Evolutionary conservation across 306 rosid genomes (phyloP), one percentile per base, ranked within the genome.

Genomic region (Castanopsis chinensis): DNA sequence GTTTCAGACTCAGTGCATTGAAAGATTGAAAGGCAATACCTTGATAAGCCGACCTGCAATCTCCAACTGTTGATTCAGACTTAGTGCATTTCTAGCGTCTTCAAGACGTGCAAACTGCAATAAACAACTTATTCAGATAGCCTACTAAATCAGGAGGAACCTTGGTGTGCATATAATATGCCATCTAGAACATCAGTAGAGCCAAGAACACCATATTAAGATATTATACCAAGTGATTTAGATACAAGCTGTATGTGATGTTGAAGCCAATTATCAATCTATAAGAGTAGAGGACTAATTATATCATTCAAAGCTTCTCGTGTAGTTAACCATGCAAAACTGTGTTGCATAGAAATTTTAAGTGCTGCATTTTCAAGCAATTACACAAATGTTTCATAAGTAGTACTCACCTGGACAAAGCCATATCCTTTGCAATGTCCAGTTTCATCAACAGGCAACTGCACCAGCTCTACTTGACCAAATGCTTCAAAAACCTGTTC

Each of bases 401-500:
- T 61, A 4, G 23, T 76, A 77, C 82, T 65, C 76, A 92, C 99
- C 98, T 95, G 99, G 61, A 95, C 94, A 86, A 95, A 95, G 78
- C 98, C 98, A 86, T 91, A 95, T 74, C 99, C 99, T 86, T 95
- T 95, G 92, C 94, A 91, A 33, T 84, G 85, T 76, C 97, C 97
- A 80, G 83, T 83, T 82, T 95, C 99, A 79, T 95, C 99, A 72
- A 85, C 84, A 69, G 99, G 99, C 86, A 95, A 77, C 86, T 93
- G 99, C 77, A 95, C 99, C 76, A 93, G 88, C 83, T 95, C 99
- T 74, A 95, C 94, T 59, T 84, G 88, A 85, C 99, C 99, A 89
- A 95, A 95, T 71, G 99, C 96, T 88, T 93, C 99, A 84, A 95
- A 95, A 69, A 95, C 99, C 99, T 95, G 85, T 59, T 72, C 33